Evolutionary conservation across 306 rosid genomes (phyloP).

Genomic region (Hippophae gyantsensis): DNA sequence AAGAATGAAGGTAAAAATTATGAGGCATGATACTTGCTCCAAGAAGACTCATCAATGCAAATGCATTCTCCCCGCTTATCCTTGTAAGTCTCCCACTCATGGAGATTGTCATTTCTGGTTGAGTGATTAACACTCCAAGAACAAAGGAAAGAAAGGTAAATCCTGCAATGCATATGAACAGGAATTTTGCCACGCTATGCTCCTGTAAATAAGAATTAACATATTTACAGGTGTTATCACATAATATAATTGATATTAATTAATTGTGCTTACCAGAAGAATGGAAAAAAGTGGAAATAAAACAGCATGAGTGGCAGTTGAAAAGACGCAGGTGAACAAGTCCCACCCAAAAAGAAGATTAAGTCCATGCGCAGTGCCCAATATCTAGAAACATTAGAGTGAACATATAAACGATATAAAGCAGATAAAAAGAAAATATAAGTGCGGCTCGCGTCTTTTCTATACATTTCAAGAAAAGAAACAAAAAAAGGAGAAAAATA

Average conservation of each 20-base stretch:
- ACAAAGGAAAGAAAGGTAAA: slow-evolving; percentile 47
- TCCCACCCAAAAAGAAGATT: slow-evolving; percentile 93
- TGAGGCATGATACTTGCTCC: slow-evolving; percentile 97
- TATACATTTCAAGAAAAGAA: no score
- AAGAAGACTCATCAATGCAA: slow-evolving; percentile 83
- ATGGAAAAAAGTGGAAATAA: slow-evolving; percentile 54
- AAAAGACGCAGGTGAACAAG: slow-evolving; percentile 78
- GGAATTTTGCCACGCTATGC: slow-evolving; percentile 43
- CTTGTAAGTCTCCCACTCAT: slow-evolving; percentile 54
- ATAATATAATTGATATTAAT: slow-evolving; percentile 6
- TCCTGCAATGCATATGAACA: slow-evolving; percentile 48
- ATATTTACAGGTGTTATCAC: slow-evolving; percentile 8
- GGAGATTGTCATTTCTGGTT: slow-evolving; percentile 53
- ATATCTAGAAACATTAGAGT: slow-evolving; percentile 45
- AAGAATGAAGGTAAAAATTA: slow-evolving; percentile 85
- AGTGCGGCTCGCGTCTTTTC: background rate
- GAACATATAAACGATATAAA: slow-evolving; percentile 18
- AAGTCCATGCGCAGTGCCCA: slow-evolving; percentile 85
- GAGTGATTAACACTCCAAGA: slow-evolving; percentile 62
- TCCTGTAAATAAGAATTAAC: slow-evolving; percentile 43
- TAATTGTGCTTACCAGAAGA: slow-evolving; percentile 53
- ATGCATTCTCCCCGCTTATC: slow-evolving; percentile 80
- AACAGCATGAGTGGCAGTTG: slow-evolving; percentile 58
- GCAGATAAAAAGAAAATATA: slow-evolving; percentile 3
- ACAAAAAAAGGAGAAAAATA: no score